A percentile compares a stretch with the other conserved stretches of the same genome.
These are phyloP conservation scores for Acanthochlamys bracteata DNA, from an alignment of 106 monocot genomes.

Conservation along the genomic window DNA sequence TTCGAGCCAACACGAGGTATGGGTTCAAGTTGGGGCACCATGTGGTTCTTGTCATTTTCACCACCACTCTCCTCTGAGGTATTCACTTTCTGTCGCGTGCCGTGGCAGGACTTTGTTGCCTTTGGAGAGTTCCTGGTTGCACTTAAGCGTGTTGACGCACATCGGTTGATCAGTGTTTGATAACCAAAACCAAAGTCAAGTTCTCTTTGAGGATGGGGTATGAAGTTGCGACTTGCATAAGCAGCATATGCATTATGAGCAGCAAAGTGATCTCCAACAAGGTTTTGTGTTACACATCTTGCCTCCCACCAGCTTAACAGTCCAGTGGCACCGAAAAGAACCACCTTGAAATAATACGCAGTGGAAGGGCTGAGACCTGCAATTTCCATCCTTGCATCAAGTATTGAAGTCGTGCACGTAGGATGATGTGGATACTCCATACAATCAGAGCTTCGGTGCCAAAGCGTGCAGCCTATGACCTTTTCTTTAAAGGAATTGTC, in stretches of 20 bases:
- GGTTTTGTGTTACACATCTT: constrained; percentile 32
- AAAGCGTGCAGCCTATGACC: constrained; percentile 51
- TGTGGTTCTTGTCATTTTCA: constrained; percentile 24
- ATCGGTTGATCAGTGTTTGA: constrained; percentile 18
- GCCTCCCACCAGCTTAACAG: constrained; percentile 46
- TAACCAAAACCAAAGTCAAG: constrained; percentile 1
- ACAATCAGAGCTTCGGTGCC: constrained; percentile 32
- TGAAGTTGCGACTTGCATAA: constrained; percentile 4
- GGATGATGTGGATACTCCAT: constrained; percentile 36
- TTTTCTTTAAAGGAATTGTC: constrained; percentile 37
- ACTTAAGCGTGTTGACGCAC: constrained; percentile 62
- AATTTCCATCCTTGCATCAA: constrained; percentile 40
- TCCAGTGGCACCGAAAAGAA: constrained; percentile 44
- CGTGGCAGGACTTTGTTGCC: constrained; percentile 7
- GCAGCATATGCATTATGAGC: constrained; percentile 18
- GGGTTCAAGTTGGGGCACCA: constrained; percentile 18
- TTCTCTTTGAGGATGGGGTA: not conserved
- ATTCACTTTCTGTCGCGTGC: constrained; percentile 8
- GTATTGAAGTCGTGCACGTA: constrained; percentile 31
- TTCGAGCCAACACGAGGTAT: constrained; percentile 39
- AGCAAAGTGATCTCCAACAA: constrained; percentile 17
- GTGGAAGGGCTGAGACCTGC: constrained; percentile 54
- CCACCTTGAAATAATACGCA: constrained; percentile 49
- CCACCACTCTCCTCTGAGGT: constrained; percentile 19
- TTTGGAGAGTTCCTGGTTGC: constrained; percentile 23